Conservation (phyloP, 2,329 filamentous ascomycete genomes). For the Penicillium sp. region DNA sequence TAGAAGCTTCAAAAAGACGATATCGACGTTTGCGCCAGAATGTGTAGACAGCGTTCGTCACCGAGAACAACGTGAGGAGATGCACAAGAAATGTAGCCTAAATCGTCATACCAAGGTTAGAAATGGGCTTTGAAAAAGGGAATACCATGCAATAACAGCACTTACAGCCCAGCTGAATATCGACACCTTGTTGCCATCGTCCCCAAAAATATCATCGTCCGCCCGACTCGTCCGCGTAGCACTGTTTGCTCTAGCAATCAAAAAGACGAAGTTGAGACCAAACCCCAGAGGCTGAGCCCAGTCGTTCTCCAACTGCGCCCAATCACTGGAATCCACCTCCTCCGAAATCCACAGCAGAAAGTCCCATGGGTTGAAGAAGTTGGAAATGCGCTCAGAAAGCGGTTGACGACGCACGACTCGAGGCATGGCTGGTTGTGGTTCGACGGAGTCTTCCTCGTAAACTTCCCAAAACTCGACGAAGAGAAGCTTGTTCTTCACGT, state of each 20-base stretch:
- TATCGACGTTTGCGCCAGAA: slow-evolving; percentile 80
- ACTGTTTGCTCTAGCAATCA: slow-evolving; percentile 74
- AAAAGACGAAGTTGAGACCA: slow-evolving; percentile 70
- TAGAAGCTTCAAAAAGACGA: slow-evolving; percentile 80
- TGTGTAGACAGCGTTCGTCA: slow-evolving; percentile 74
- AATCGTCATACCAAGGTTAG: not conserved
- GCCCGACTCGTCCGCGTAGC: slow-evolving; percentile 50
- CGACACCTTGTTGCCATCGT: slow-evolving; percentile 54
- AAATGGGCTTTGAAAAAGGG: not conserved
- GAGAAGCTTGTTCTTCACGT: not conserved
- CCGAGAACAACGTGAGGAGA: slow-evolving; percentile 62
- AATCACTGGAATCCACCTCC: slow-evolving; percentile 85
- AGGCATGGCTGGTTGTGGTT: slow-evolving; percentile 55
- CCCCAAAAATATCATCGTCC: slow-evolving; percentile 80
- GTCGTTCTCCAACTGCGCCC: slow-evolving; percentile 71
- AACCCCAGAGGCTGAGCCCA: slow-evolving; percentile 74
- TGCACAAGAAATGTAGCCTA: slow-evolving; percentile 70
- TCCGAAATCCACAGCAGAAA: slow-evolving; percentile 87
- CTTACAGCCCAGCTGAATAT: slow-evolving; percentile 66
- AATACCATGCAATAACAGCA: not conserved
- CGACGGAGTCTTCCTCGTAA: slow-evolving; percentile 19
- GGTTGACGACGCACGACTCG: slow-evolving; percentile 78
- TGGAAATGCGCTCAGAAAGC: slow-evolving; percentile 73
- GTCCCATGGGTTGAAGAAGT: slow-evolving; percentile 81
- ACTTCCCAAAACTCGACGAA: not conserved